These are phyloP conservation scores for Aspergillus viridinutans DNA, from an alignment of 2,329 filamentous ascomycete species.

Conservation along the genomic window DNA sequence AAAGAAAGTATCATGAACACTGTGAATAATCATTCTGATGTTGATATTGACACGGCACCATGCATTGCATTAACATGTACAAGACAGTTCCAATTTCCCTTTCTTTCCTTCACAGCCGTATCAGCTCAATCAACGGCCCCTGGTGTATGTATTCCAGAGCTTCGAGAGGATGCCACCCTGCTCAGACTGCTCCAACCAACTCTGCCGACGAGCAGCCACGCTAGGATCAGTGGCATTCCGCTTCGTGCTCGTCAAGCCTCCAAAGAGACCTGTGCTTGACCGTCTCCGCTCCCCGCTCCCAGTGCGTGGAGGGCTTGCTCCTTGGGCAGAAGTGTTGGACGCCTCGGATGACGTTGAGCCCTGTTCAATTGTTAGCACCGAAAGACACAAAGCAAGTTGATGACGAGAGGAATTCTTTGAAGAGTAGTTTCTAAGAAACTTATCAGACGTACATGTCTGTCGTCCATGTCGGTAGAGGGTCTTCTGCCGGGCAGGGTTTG, in stretches of 20 bases:
- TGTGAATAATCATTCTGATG: neutral
- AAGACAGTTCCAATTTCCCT: neutral
- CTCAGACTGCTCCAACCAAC: slow-evolving; percentile 44
- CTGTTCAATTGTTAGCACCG: slow-evolving; percentile 11
- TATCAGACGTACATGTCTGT: slow-evolving; percentile 25
- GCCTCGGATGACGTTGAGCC: slow-evolving; percentile 25
- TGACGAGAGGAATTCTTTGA: neutral
- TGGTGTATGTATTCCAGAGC: slow-evolving; percentile 41
- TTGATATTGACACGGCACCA: neutral
- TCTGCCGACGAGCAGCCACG: slow-evolving; percentile 35
- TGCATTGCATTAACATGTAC: neutral
- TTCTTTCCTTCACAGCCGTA: neutral
- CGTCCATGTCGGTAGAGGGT: slow-evolving; percentile 21
- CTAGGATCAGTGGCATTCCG: slow-evolving; percentile 36
- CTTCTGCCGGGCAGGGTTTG: slow-evolving; percentile 14
- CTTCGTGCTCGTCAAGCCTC: slow-evolving; percentile 43
- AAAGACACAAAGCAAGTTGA: neutral
- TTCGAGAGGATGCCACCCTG: slow-evolving; percentile 34
- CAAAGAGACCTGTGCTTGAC: slow-evolving; percentile 23
- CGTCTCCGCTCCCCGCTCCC: slow-evolving; percentile 23
- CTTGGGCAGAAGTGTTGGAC: slow-evolving; percentile 20
- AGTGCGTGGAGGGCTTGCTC: slow-evolving; percentile 10
- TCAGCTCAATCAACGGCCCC: slow-evolving; percentile 17
- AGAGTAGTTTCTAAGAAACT: neutral
- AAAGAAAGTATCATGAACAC: too few species aligned